Conservation (phyloP, 1,284 basidiomycete species). For the Volvariella volvacea region DNA sequence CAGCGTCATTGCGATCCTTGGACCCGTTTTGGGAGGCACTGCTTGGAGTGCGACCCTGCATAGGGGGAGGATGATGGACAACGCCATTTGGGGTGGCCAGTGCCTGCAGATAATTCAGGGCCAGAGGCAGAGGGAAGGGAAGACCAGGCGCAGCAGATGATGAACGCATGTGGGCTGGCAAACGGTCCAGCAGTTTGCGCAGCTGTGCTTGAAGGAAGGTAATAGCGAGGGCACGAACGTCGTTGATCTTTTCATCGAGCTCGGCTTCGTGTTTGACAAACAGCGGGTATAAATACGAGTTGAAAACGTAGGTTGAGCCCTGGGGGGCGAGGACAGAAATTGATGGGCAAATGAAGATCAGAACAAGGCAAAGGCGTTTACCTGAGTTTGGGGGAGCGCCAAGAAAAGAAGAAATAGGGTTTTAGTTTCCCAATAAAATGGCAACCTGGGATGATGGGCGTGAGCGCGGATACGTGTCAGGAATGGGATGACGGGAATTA, state of each 20-base stretch:
- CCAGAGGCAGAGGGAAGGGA: not conserved
- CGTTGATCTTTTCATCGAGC: slow-evolving; percentile 57
- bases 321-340: slow-evolving; percentile 25
- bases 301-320: slow-evolving; percentile 73
- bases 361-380: slow-evolving; percentile 22
- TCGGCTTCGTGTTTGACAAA: slow-evolving; percentile 58
- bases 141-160: no score
- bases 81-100: not conserved
- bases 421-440: slow-evolving; percentile 75
- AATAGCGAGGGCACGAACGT: slow-evolving; percentile 45
- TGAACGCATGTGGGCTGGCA: no score
- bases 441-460: slow-evolving; percentile 45
- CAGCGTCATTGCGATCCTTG: not conserved
- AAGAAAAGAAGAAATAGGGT: slow-evolving; percentile 68
- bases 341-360: slow-evolving; percentile 3
- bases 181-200: not conserved
- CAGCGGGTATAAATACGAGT: slow-evolving; percentile 59
- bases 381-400: slow-evolving; percentile 69
- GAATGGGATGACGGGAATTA: slow-evolving; percentile 22
- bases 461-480: slow-evolving; percentile 7
- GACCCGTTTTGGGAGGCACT: not conserved
- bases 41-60: not conserved
- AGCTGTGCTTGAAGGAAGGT: slow-evolving; percentile 46
- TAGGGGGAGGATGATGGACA: not conserved
- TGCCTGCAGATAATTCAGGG: not conserved